Evolutionary conservation across 2,329 filamentous ascomycete genomes (phyloP).

Genomic region (Venturia pyrina): DNA sequence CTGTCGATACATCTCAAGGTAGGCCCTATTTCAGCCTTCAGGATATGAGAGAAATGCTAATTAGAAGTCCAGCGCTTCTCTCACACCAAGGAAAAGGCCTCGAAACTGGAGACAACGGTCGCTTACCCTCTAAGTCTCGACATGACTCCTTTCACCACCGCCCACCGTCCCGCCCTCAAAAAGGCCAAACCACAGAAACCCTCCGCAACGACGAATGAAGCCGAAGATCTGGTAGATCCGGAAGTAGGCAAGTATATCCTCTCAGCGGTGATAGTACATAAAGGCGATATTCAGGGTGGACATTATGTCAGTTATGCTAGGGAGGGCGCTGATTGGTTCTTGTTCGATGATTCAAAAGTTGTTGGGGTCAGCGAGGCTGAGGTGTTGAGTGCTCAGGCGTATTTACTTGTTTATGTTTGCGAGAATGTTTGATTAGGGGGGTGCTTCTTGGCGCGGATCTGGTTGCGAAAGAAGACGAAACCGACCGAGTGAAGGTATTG

Average conservation of each 20-base stretch:
- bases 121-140: constrained; percentile 80
- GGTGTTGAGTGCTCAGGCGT: constrained; percentile 77
- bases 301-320: constrained; percentile 88
- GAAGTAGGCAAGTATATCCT: constrained; percentile 68
- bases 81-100: constrained; percentile 62
- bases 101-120: constrained; percentile 81
- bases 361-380: constrained; percentile 74
- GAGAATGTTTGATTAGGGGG: constrained; percentile 3
- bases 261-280: constrained; percentile 82
- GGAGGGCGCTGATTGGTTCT: constrained; percentile 81
- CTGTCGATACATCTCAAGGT: constrained; percentile 90
- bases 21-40: constrained; percentile 8
- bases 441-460: not conserved
- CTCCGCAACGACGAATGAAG: not conserved
- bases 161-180: not conserved
- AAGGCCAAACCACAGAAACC: constrained; percentile 14
- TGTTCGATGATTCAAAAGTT: constrained; percentile 92
- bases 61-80: constrained; percentile 52
- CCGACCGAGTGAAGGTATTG: not conserved
- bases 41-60: constrained; percentile 12
- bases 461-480: not conserved
- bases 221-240: not conserved
- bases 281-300: constrained; percentile 84
- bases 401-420: constrained; percentile 71
- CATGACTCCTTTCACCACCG: constrained; percentile 78